Evolutionary conservation across 208 protist species (phyloP).

Genomic region (Leishmania tropica): DNA sequence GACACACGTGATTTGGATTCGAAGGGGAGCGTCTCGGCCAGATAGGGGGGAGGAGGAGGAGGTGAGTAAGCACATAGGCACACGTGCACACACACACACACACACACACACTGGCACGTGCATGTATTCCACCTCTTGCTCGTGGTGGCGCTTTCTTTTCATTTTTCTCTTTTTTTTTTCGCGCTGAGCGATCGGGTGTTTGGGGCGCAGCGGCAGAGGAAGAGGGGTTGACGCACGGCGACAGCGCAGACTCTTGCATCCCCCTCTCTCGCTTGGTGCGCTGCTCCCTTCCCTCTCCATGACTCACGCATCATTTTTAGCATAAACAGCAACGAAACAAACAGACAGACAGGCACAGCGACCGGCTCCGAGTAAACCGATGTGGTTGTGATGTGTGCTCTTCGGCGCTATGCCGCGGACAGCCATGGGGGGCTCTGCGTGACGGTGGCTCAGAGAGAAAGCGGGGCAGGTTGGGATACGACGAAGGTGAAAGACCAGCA

Average conservation of each 20-base stretch:
- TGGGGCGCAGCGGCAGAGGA: background rate
- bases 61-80: slow-evolving; percentile 10
- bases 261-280: background rate
- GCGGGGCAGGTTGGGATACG: background rate
- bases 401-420: background rate
- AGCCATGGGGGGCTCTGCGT: background rate
- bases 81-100: background rate
- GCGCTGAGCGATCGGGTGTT: background rate
- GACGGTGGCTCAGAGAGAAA: background rate
- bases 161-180: slow-evolving; percentile 13
- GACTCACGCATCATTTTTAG: background rate
- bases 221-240: no score
- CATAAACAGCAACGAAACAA: background rate
- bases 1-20: background rate
- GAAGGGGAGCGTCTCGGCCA: background rate
- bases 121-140: background rate
- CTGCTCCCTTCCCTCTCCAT: background rate
- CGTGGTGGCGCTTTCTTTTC: background rate
- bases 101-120: background rate
- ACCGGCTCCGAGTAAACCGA: background rate
- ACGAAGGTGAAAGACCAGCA: background rate
- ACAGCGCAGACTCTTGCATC: background rate
- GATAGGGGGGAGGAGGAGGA: slow-evolving; percentile 23
- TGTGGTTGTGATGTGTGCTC: background rate
- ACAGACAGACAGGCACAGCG: background rate